Percentiles rank a stretch among this genome's conserved stretches.
These are phyloP conservation scores for Neohortaea acidophila DNA, from an alignment of 495 filamentous ascomycete genomes.

Conservation along the genomic window DNA sequence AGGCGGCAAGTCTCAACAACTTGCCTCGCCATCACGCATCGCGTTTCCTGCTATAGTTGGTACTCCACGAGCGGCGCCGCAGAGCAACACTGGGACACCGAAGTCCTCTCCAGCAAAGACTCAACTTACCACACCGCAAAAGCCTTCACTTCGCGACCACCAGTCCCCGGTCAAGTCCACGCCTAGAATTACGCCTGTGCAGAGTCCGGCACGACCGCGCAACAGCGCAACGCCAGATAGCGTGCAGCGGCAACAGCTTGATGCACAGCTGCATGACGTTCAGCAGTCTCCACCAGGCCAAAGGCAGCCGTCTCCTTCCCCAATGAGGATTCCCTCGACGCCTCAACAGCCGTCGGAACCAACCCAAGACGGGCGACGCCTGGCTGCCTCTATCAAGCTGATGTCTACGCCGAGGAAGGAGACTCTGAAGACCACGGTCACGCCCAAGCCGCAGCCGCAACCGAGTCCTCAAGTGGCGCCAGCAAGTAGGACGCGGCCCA, in stretches of 20 bases:
- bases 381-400: conserved; percentile 25
- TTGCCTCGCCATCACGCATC: conserved; percentile 2
- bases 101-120: background rate
- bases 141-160: too few relatives aligned
- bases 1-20: background rate
- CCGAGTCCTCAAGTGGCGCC: conserved; percentile 13
- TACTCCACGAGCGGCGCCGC: background rate
- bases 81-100: background rate
- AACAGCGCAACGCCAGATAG: background rate
- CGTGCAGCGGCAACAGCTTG: conserved; percentile 4
- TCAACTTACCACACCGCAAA: too few relatives aligned
- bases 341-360: background rate
- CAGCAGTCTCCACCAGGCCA: conserved; percentile 6
- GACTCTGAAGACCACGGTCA: conserved; percentile 18
- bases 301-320: conserved; percentile 6
- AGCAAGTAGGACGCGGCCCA: conserved; percentile 20
- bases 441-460: conserved; percentile 22
- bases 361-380: conserved; percentile 14
- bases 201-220: background rate
- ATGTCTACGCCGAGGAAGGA: conserved; percentile 28
- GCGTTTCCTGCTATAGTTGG: background rate
- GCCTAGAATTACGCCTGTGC: background rate
- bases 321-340: background rate
- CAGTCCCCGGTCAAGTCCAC: background rate
- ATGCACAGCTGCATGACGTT: conserved; percentile 5